Conservation (phyloP, 2,329 filamentous ascomycete species). For the Cordyceps cicadae region DNA sequence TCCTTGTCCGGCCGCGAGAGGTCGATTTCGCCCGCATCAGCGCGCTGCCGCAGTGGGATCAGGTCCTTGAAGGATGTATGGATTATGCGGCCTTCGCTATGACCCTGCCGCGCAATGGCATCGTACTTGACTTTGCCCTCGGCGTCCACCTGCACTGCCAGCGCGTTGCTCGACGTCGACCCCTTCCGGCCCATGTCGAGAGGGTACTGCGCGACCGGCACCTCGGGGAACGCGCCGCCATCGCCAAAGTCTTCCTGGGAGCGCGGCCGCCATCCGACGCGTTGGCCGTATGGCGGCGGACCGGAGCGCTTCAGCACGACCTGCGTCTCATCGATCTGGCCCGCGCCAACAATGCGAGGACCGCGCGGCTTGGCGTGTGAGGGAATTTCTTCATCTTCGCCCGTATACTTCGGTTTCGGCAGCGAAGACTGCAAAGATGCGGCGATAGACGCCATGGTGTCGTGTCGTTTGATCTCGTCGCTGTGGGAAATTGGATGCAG, state of each 20-base stretch:
- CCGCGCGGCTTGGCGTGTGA: conserved; percentile 65
- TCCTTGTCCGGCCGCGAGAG: conserved; percentile 78
- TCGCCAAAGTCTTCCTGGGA: conserved; percentile 87
- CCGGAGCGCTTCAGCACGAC: conserved; percentile 75
- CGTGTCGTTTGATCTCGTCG: conserved; percentile 15
- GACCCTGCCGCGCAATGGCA: conserved; percentile 84
- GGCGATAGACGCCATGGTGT: conserved; percentile 55
- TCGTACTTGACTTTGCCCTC: conserved; percentile 96
- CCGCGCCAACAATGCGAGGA: conserved; percentile 71
- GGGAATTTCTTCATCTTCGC: conserved; percentile 76
- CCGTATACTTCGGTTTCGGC: conserved; percentile 84
- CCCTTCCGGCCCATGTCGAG: conserved; percentile 87
- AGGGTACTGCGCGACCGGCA: conserved; percentile 89
- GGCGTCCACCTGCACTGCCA: conserved; percentile 84
- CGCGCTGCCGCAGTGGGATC: conserved; percentile 86
- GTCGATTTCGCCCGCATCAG: conserved; percentile 85
- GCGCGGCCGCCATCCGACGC: conserved; percentile 84
- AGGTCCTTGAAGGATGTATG: conserved; percentile 96
- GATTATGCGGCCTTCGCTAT: conserved; percentile 73
- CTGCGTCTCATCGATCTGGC: conserved; percentile 76
- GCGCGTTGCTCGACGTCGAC: conserved; percentile 66
- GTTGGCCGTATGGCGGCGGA: conserved; percentile 80
- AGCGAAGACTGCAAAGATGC: conserved; percentile 70
- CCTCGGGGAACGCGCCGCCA: conserved; percentile 91
- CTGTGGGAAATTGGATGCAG: conserved; percentile 6